phyloP scores from a whole-genome alignment of 176 grass and related monocot genomes.

The Zea luxurians region DNA sequence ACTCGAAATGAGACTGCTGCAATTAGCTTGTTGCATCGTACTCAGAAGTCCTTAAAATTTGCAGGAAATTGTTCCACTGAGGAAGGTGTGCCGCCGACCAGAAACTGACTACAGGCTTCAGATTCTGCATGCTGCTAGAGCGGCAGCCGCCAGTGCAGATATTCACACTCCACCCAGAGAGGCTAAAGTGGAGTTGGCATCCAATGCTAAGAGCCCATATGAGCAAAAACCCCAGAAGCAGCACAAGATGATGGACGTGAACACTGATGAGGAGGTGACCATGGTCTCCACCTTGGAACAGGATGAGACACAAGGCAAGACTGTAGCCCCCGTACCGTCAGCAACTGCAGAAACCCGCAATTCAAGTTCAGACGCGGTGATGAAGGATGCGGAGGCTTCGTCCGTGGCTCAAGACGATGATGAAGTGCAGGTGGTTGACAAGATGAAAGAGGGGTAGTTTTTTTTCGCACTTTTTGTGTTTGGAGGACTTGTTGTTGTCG shows the following conservation, averaged over 20 bases:
- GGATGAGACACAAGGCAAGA: slow-evolving; percentile 26
- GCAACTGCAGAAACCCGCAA: slow-evolving; percentile 9
- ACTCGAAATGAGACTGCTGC: not conserved
- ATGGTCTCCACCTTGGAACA: slow-evolving; percentile 33
- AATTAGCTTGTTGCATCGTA: not conserved
- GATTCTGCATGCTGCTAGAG: slow-evolving; percentile 75
- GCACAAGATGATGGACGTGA: slow-evolving; percentile 77
- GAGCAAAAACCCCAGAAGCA: slow-evolving; percentile 47
- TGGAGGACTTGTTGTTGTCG: not conserved
- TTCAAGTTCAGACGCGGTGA: slow-evolving; percentile 37
- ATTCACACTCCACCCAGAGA: slow-evolving; percentile 36
- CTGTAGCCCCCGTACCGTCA: not conserved
- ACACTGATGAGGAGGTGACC: slow-evolving; percentile 60
- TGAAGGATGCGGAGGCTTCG: slow-evolving; percentile 36
- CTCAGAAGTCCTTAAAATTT: not conserved
- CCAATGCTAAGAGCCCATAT: slow-evolving; percentile 34
- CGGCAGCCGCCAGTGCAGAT: slow-evolving; percentile 40
- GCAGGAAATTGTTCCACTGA: slow-evolving; percentile 97
- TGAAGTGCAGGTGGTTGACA: slow-evolving; percentile 34
- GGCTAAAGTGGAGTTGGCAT: not conserved
- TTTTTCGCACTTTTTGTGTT: not conserved
- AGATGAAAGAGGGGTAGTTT: slow-evolving; percentile 26
- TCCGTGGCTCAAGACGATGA: slow-evolving; percentile 23
- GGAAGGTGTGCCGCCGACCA: slow-evolving; percentile 97
- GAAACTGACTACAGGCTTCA: slow-evolving; percentile 97